Base-by-base conservation (phyloP, 1,139 yeast genomes). In the Zygoascus meyerae region DNA sequence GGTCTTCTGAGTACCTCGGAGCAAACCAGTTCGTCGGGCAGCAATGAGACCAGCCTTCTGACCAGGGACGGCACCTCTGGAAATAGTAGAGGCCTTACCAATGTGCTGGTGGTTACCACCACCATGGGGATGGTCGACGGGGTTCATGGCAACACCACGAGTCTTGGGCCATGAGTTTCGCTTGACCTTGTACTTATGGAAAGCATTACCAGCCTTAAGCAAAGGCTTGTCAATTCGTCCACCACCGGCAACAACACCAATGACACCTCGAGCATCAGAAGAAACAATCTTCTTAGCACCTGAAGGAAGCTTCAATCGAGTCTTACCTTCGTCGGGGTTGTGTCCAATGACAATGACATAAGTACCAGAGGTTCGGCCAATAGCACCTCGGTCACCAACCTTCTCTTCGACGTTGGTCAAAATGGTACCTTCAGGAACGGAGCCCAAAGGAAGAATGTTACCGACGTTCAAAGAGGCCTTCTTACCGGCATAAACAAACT, bases 81-180 rank as follows among this genome's bases (percentile, higher is more conserved):
- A 84, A 70, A 92, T 92, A 71, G 98, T 92, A 69, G 98, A 92
- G 72, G 98, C 98, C 85, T 92, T 92, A 90, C 98, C 97, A 83
- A 92, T 92, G 77, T 92, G 98, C 83, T 92, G 98, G 79, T 92
- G 98, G 97, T 92, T 92, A 92, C 98, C 98, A 90, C 98, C 98
- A 86, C 98, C 98, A 77, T 90, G 97, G 74, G 97, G 97, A 81
- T 90, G 97, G 75, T 90, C 97, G 73, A 90, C 97, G 77, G 97
- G 97, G 81, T 89, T 83, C 96, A 89, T 89, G 74, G 96, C 96
- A 74, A 89, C 97, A 89, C 97, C 97, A 81, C 97, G 87, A 72
- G 97, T 90, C 86, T 86, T 87, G 78, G 97, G 97, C 97, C 97
- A 89, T 63, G 95, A 86, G 95, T 90, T 86, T 80, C 97, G 83